Percentiles rank a stretch among this genome's conserved stretches.
Conservation (phyloP, 2,329 filamentous ascomycete genomes). For the Zasmidium citrigriseum region DNA sequence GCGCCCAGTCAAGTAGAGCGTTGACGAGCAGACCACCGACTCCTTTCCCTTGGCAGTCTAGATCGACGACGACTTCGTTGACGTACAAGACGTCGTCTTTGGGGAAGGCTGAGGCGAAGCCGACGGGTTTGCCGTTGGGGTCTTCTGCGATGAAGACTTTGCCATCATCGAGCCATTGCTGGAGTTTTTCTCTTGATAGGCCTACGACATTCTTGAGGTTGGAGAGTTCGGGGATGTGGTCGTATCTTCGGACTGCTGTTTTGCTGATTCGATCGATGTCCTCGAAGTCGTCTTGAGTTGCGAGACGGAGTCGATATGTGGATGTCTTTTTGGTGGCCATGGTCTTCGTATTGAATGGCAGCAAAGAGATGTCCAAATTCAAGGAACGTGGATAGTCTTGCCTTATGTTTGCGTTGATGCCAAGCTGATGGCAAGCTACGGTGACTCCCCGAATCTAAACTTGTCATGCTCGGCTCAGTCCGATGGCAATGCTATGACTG, state of each 20-base stretch:
- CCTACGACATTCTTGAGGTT: background rate
- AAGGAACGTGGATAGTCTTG: no score
- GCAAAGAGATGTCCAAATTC: no score
- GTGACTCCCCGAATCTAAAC: no score
- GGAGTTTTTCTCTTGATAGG: background rate
- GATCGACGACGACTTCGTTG: slow-evolving; percentile 12
- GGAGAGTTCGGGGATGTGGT: background rate
- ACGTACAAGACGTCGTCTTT: slow-evolving; percentile 12
- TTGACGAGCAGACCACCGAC: slow-evolving; percentile 14
- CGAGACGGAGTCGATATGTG: background rate
- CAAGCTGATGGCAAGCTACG: no score
- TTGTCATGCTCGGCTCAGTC: no score
- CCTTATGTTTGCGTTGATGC: no score
- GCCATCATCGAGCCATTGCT: slow-evolving; percentile 12
- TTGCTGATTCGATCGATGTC: background rate
- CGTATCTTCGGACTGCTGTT: background rate
- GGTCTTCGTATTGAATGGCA: background rate
- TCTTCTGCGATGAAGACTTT: slow-evolving; percentile 11
- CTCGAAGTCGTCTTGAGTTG: background rate
- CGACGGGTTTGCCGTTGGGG: background rate
- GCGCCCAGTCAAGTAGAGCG: slow-evolving; percentile 13
- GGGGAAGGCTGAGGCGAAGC: slow-evolving; percentile 11
- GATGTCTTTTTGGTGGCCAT: background rate
- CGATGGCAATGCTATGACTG: background rate
- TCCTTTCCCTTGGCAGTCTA: slow-evolving; percentile 9